Conservation (phyloP, 2,329 filamentous ascomycete genomes). For the Tolypocladium ophioglossoides region DNA sequence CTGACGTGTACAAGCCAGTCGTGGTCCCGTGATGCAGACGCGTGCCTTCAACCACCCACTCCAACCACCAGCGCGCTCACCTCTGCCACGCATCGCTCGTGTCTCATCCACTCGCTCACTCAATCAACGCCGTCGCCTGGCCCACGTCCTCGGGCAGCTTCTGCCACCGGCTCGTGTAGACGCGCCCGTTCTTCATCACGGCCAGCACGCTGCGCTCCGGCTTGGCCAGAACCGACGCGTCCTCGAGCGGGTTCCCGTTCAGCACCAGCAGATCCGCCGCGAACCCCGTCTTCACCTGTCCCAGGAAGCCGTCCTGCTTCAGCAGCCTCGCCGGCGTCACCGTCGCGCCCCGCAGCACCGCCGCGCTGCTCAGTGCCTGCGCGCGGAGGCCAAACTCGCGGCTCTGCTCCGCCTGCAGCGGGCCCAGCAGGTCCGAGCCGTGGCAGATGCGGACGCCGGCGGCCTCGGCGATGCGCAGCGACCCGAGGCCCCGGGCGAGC, state of each 20-base stretch:
- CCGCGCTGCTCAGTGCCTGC: slow-evolving; percentile 9
- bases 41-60: background rate
- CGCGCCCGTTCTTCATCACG: slow-evolving; percentile 43
- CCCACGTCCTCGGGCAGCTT: slow-evolving; percentile 7
- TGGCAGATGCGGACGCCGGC: slow-evolving; percentile 46
- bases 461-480: slow-evolving; percentile 35
- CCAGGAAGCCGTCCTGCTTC: slow-evolving; percentile 32
- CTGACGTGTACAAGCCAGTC: background rate
- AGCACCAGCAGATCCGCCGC: slow-evolving; percentile 43
- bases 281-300: slow-evolving; percentile 38
- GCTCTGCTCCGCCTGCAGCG: slow-evolving; percentile 18
- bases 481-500: slow-evolving; percentile 31
- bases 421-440: slow-evolving; percentile 30
- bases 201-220: slow-evolving; percentile 35
- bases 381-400: slow-evolving; percentile 20
- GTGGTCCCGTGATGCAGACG: background rate
- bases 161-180: slow-evolving; percentile 18
- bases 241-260: slow-evolving; percentile 41
- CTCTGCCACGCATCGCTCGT: background rate
- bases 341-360: slow-evolving; percentile 19
- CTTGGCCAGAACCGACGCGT: slow-evolving; percentile 38
- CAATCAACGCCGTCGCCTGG: background rate
- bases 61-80: background rate
- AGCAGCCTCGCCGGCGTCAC: slow-evolving; percentile 41
- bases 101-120: background rate